phyloP scores from a whole-genome alignment of 2,329 filamentous ascomycete genomes.

The Aspergillus piperis region DNA sequence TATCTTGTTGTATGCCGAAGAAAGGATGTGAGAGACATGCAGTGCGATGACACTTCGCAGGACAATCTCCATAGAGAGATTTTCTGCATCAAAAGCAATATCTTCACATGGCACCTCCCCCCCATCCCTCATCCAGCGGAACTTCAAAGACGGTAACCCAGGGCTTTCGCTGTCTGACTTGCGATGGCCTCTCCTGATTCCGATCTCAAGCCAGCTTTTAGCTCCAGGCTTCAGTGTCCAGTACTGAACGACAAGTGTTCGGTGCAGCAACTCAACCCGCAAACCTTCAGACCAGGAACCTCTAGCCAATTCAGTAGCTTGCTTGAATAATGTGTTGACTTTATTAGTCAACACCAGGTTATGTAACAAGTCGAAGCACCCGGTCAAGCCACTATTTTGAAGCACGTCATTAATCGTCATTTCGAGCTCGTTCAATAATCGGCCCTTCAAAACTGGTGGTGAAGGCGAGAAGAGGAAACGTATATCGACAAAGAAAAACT shows the following conservation, averaged over 20 bases:
- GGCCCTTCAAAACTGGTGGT: conserved; percentile 62
- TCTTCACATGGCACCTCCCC: conserved; percentile 70
- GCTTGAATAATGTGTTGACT: conserved; percentile 76
- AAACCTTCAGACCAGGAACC: conserved; percentile 77
- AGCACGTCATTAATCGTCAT: conserved; percentile 71
- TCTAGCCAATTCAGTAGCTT: conserved; percentile 69
- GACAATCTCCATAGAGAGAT: conserved; percentile 72
- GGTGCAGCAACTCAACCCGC: conserved; percentile 75
- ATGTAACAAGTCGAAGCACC: conserved; percentile 84
- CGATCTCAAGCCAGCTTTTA: conserved; percentile 91
- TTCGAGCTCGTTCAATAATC: conserved; percentile 68
- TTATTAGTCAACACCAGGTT: conserved; percentile 89
- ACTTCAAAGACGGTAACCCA: conserved; percentile 37
- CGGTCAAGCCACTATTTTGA: conserved; percentile 67
- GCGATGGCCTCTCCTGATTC: conserved; percentile 53
- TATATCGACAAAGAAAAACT: conserved; percentile 94
- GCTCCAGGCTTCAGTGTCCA: conserved; percentile 71
- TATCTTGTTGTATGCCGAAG: conserved; percentile 64
- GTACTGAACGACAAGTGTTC: conserved; percentile 85
- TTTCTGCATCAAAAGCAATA: conserved; percentile 66
- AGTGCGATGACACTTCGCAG: conserved; percentile 72
- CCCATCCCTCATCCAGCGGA: conserved; percentile 82
- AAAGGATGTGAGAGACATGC: conserved; percentile 72
- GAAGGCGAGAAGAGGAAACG: conserved; percentile 78
- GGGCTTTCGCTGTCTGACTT: conserved; percentile 11